A percentile compares a stretch with the other conserved stretches of the same genome.
These are phyloP conservation scores for Macroventuria anomochaeta DNA, from an alignment of 2,329 filamentous ascomycete species.

Conservation along the genomic window DNA sequence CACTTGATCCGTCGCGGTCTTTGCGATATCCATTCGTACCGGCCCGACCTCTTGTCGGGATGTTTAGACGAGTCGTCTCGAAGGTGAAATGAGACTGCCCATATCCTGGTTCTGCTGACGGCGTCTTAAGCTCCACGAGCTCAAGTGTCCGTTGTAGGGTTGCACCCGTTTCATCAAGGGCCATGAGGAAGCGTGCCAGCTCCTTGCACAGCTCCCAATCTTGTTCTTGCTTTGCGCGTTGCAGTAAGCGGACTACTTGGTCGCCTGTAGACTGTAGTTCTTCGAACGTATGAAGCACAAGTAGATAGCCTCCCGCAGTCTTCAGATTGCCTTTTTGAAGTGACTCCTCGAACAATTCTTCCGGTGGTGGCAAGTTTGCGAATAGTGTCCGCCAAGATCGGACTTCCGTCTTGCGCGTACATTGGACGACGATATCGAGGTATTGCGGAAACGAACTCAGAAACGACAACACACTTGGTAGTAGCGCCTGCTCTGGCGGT, in stretches of 20 bases:
- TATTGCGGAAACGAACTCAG: conserved; percentile 72
- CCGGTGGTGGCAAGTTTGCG: conserved; percentile 84
- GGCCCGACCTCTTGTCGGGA: conserved; percentile 33
- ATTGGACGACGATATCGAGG: conserved; percentile 94
- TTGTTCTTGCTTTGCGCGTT: conserved; percentile 78
- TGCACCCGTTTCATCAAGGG: conserved; percentile 84
- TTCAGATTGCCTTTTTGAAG: conserved; percentile 84
- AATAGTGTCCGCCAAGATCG: conserved; percentile 95
- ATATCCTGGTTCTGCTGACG: conserved; percentile 31
- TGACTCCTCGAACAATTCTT: conserved; percentile 92
- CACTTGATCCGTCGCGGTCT: conserved; percentile 10
- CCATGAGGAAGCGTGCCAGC: conserved; percentile 90
- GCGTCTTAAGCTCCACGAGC: conserved; percentile 49
- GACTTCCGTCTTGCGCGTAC: conserved; percentile 94
- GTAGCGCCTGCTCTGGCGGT: conserved; percentile 55
- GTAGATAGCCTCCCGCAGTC: conserved; percentile 94
- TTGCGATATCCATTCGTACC: conserved; percentile 23
- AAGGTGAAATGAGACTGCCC: conserved; percentile 43
- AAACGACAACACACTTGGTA: conserved; percentile 61
- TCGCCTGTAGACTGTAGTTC: conserved; percentile 68
- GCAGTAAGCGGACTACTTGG: conserved; percentile 81
- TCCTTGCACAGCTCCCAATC: conserved; percentile 98
- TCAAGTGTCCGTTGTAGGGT: conserved; percentile 77
- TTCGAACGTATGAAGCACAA: conserved; percentile 84
- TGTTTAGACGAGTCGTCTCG: conserved; percentile 36